Evolutionary conservation across 495 filamentous ascomycete species (phyloP), one percentile per base, ranked within the genome.

Genomic region (Aspergillus saccharolyticus): DNA sequence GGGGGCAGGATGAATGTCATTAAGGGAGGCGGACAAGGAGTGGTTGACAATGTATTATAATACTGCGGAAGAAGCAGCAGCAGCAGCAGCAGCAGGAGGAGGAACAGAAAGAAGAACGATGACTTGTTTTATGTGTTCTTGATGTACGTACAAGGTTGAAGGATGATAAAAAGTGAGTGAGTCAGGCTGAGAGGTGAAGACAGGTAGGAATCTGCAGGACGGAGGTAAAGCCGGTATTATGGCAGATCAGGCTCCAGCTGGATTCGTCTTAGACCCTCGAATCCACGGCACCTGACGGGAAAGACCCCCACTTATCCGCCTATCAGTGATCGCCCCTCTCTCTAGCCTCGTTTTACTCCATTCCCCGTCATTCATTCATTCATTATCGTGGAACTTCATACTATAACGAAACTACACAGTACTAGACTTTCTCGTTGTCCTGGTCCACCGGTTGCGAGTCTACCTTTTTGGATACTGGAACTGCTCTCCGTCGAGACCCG

Each of bases 241-340:
- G n/a, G n/a, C n/a, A n/a, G n/a, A n/a, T n/a, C n/a, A n/a, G n/a
- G n/a, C n/a, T n/a, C n/a, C n/a, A n/a, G n/a, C n/a, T n/a, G n/a
- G n/a, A n/a, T n/a, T n/a, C n/a, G n/a, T n/a, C n/a, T n/a, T n/a
- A n/a, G n/a, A n/a, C n/a, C n/a, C n/a, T n/a, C n/a, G n/a, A n/a
- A n/a, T n/a, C n/a, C n/a, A n/a, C n/a, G n/a, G n/a, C 58, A 63
- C 60, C 57, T 63, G 60, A 63, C 58, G 57, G 58, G 45, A 58
- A 48, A 39, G 7, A 44, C 51, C 56, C 60, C 63, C 63, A 62
- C 63, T 60, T 53, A 42, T 48, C 59, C 44, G 52, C 59, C 58
- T 62, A 65, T 65, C 62, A 59, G 58, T 58, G 33, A 24, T 55
- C 33, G 28, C 30, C 45, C 18, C 44, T 24, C 44, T 30, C 51